phyloP scores from a whole-genome alignment of 352 stramenopile species.

The Globisporangium alternatum region DNA sequence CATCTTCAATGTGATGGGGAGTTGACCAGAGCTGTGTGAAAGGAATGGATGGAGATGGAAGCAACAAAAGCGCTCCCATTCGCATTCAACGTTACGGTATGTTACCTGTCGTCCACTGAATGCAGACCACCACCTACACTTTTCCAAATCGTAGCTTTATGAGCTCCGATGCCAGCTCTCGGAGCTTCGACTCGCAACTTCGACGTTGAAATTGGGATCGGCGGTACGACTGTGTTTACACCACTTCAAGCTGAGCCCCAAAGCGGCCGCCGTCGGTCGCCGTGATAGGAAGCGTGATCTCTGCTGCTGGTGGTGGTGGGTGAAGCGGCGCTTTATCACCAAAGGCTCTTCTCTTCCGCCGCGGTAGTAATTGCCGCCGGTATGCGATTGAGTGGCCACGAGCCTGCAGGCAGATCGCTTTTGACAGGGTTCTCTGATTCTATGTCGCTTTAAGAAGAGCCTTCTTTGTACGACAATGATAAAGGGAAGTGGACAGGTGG shows the following conservation, averaged over 20 bases:
- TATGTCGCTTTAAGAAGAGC: not conserved
- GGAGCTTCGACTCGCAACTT: not conserved
- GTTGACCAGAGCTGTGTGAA: not conserved
- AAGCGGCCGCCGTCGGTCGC: not conserved
- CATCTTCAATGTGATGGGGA: constrained; percentile 9
- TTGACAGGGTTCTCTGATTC: not conserved
- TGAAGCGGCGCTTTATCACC: not conserved
- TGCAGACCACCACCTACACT: constrained; percentile 1
- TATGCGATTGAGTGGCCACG: not conserved
- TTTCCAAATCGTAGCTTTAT: not conserved
- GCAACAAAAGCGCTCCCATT: not conserved
- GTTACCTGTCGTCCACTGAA: not conserved
- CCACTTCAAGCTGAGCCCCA: not conserved
- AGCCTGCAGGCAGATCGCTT: not conserved
- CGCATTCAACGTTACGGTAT: constrained; percentile 2
- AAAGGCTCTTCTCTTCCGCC: not conserved
- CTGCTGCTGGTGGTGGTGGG: not conserved
- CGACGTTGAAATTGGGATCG: not conserved
- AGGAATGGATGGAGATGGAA: not conserved
- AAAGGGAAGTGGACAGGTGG: too few relatives aligned
- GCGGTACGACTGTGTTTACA: not conserved
- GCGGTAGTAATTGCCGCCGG: not conserved
- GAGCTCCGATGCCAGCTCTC: not conserved
- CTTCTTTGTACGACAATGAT: not conserved
- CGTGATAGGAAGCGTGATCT: not conserved